Base-by-base conservation (phyloP, 305 asterid species). In the Rubia balearica region DNA sequence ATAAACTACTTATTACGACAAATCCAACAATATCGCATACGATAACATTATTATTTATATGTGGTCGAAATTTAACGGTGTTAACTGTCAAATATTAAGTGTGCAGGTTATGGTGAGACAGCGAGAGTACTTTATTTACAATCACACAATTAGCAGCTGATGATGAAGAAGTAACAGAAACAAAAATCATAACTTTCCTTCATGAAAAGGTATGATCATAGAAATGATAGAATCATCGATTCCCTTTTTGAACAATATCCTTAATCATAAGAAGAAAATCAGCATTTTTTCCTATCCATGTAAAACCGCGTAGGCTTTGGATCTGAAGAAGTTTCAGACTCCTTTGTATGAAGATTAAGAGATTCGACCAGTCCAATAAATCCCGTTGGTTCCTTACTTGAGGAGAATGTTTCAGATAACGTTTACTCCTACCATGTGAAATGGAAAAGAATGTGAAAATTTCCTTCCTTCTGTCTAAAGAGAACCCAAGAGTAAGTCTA, bases 341-440 rank as follows among this genome's bases (percentile, higher is more conserved):
- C 99, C 98, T 65, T 85, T 95, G 73, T 95, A 87, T 77, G 96
- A 84, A 76, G 85, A 89, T 92, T 95, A 80, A 89, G 87, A 76
- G 90, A 88, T 75, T 91, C 99, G 17, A 73, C 86, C 84, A 92
- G 85, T 76, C 78, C 92, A 72, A 72, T 87, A 19, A 88, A 87
- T 83, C 87, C 87, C 53, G 85, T 74, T 70, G 88, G 78, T 67
- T 62, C 74, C 71, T 89, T 83, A 64, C 83, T 85, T 81, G 90
- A 91, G 85, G 99, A 95, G 81, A 95, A 95, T 74, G 70, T 85
- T 67, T 72, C 88, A 62, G 87, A 76, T 80, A 91, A 86, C n/a
- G n/a, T n/a, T n/a, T n/a, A n/a, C n/a, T n/a, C n/a, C n/a, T n/a
- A n/a, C n/a, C n/a, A n/a, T n/a, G n/a, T n/a, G n/a, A n/a, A n/a